These are phyloP conservation scores for Wallacemonas sp. DNA, from an alignment of 208 protist genomes.

Conservation along the genomic window DNA sequence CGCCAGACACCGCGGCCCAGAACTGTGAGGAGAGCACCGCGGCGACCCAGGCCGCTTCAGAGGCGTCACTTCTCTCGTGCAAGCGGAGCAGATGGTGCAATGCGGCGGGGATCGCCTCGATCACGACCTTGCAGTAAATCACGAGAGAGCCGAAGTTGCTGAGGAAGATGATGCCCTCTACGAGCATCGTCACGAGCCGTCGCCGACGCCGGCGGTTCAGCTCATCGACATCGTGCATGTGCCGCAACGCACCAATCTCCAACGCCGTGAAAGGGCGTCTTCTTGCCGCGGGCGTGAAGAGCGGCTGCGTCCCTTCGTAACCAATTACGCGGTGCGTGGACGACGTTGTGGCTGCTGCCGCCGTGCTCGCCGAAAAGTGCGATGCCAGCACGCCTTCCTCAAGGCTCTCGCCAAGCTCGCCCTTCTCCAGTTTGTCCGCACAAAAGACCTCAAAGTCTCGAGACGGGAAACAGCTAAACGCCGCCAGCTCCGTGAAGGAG, in stretches of 20 bases:
- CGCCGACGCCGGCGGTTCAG: constrained; percentile 39
- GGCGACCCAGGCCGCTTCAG: neutral
- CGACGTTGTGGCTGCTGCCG: no score
- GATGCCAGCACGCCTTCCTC: neutral
- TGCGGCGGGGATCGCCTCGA: constrained; percentile 67
- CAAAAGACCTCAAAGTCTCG: constrained; percentile 52
- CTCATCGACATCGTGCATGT: constrained; percentile 29
- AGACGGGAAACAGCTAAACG: constrained; percentile 52
- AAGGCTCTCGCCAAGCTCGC: neutral
- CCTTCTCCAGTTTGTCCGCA: constrained; percentile 5
- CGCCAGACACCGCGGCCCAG: constrained; percentile 56
- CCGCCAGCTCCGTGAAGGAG: constrained; percentile 62
- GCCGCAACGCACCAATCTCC: neutral
- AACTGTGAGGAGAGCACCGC: constrained; percentile 15
- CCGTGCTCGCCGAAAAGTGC: no score
- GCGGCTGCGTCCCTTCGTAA: no score
- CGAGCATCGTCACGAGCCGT: constrained; percentile 45
- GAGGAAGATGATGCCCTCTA: constrained; percentile 64
- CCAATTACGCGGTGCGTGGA: no score
- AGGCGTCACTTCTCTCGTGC: constrained; percentile 13
- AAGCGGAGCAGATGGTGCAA: constrained; percentile 19
- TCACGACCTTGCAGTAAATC: constrained; percentile 72
- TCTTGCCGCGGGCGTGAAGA: neutral
- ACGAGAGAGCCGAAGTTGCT: constrained; percentile 73
- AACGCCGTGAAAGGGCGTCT: constrained; percentile 3